Evolutionary conservation across 257 asterid species (phyloP), one percentile per base, ranked within the genome.

Genomic region (Solanum raphanifolium): DNA sequence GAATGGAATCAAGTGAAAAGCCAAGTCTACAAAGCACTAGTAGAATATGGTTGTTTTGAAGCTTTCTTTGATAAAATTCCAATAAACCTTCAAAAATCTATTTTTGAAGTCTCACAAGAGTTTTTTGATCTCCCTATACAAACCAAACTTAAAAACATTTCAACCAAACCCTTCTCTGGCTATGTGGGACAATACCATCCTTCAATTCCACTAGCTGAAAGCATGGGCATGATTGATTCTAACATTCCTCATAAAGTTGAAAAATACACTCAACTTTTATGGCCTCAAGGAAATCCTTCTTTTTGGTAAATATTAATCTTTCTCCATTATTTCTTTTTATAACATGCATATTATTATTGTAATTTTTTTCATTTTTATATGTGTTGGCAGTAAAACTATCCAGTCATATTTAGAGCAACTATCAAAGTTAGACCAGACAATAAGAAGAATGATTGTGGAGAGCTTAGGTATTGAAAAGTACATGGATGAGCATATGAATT

Each of bases 201-300:
- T 0, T 21, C 60, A 39, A 91, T 91, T 36, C 95, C 95, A 5
- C 90, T 94, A 27, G 90, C 71, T 74, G 95, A 94, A 39, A 93
- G 95, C 90, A 62, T 94, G 91, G 98, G 96, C 1, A 90, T 94
- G 48, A 87, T 68, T 8, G 93, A 93, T 32, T 92, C 90, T 2
- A 88, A 89, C 6, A 73, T 87, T 6, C 82, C 60, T 4, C 91
- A 82, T 12, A 88, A 87, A n/a, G 86, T 89, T 29, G 88, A 90
- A 58, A 55, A 65, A 75, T 90, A 93, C 88, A 41, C 94, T 34
- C 69, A 62, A 15, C 86, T 85, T 85, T 20, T 93, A 73, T 95
- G 98, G 98, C 87, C 94, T 1, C 66, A 94, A 68, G 95, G 96
- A 31, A 94, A 95, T 75, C 90, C 94, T 41, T 43, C 83, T 13